Base-by-base conservation (phyloP, 164 flowering plant species). In the Sextonia rubra region DNA sequence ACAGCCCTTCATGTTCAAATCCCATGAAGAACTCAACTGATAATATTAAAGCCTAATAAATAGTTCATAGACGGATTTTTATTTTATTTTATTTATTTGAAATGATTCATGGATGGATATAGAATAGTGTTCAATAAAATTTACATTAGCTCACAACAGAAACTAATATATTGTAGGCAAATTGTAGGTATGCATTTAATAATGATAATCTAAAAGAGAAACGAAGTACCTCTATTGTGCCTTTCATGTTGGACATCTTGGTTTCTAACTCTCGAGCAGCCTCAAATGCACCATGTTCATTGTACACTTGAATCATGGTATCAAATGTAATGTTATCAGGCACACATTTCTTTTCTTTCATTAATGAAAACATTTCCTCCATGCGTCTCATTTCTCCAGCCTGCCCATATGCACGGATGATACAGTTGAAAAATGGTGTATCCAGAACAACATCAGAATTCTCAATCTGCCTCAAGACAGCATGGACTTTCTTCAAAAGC, bases 351-450 rank as follows among this genome's bases (percentile, higher is more conserved):
- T 77, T 80, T 70, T 80, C 88, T 78, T 86, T 86, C 98, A 93
- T 95, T n/a, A 25, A 78, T 79, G 80, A 60, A 69, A 85, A 89
- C 73, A 85, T 61, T 58, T 86, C 85, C 52, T 76, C 74, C 96
- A 93, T 87, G 69, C 37, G 83, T 32, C 78, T 75, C 23, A 91
- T 60, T 68, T 91, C 85, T 68, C 97, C 94, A 63, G 83, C 88
- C 75, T 74, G 84, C 4, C 97, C 99, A 84, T 86, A 91, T 17
- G 94, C 97, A 79, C 79, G 83, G 55, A 93, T 88, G 74, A 85
- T 75, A 74, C 94, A 86, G 70, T 95, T 95, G 78, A 89, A 93
- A 70, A 91, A 91, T 32, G 94, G 82, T 0, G 99, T 90, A 80
- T 93, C 98, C 29, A 89, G 76, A 68, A 83, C 74, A 14, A 89